Base-by-base conservation (phyloP, 495 filamentous ascomycete species). In the Tuber melanosporum region DNA sequence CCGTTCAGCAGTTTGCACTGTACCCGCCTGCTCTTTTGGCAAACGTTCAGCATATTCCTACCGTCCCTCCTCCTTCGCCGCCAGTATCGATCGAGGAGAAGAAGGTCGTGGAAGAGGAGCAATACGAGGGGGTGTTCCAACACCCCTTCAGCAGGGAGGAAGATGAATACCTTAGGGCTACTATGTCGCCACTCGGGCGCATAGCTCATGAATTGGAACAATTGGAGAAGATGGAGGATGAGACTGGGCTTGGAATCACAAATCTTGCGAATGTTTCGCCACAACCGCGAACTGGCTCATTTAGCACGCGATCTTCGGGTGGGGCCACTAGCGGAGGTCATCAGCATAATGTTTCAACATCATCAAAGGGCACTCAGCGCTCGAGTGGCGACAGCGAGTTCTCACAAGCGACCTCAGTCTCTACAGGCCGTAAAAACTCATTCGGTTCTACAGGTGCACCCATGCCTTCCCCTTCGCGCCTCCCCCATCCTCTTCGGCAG, bases 1-100 rank as follows among this genome's bases (percentile, higher is more conserved):
- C 92, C 36, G 91, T 97, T 43, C 96, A 98, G 81, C 95, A 99
- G 84, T 98, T 95, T 84, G 93, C 97, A 83, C 85, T 98, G 66
- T 96, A 95, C 75, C 91, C 91, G 41, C 92, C 93, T 32, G 87
- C 88, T 76, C 88, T 97, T 86, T 91, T 95, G 14, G 90, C 90
- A 49, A 94, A 92, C 83, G 90, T 94, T 41, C 93, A 96, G 77
- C 94, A 97, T 84, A 87, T 89, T 66, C 92, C 94, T 9, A 88
- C 91, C 73, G 87, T 90, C 12, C 86, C 92, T 32, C 91, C 93
- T 72, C 91, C 95, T 22, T 91, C 91, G 41, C 91, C 92, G n/a
- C 92, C 93, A 26, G 89, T 91, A 45, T 92, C 90, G 7, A 88
- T 93, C 71, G 93, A 94, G 80, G 89, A 92, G 75, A 87, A 88